Percentiles rank a stretch among this genome's conserved stretches.
Evolutionary conservation across 1,284 basidiomycete species (phyloP).

Genomic region (Trichosporon inkin): DNA sequence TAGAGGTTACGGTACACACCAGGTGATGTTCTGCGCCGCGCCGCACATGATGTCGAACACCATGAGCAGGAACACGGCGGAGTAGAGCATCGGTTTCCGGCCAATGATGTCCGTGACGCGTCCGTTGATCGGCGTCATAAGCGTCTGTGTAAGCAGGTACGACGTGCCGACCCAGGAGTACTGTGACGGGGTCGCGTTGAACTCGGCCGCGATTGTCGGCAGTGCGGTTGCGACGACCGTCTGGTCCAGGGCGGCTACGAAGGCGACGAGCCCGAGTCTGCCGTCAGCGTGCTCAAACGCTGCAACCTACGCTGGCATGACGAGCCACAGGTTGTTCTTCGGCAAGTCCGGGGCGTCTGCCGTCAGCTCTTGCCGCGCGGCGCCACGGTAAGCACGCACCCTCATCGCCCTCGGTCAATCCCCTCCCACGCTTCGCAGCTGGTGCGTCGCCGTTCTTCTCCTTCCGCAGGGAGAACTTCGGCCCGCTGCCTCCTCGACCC

Average conservation of each 20-base stretch:
- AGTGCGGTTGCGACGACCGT: conserved; percentile 41
- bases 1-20: not conserved
- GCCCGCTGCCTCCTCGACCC: not conserved
- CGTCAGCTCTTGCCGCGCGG: no score
- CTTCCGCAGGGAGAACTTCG: not conserved
- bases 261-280: conserved; percentile 41
- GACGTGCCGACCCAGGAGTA: conserved; percentile 39
- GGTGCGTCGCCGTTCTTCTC: not conserved
- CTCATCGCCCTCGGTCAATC: conserved; percentile 41
- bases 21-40: conserved; percentile 39
- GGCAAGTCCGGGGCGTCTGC: conserved; percentile 17
- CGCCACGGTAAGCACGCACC: no score
- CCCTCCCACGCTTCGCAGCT: conserved; percentile 20
- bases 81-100: conserved; percentile 44
- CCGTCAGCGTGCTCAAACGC: no score
- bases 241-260: conserved; percentile 44
- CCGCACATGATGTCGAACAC: conserved; percentile 42
- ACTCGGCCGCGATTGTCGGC: conserved; percentile 32
- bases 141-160: conserved; percentile 37
- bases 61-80: conserved; percentile 38
- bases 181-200: conserved; percentile 33
- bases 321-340: conserved; percentile 34
- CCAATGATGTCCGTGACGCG: conserved; percentile 44
- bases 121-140: conserved; percentile 41
- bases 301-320: conserved; percentile 23